Base-by-base conservation (phyloP, 2,329 filamentous ascomycete species). In the Aspergillus luchuensis region DNA sequence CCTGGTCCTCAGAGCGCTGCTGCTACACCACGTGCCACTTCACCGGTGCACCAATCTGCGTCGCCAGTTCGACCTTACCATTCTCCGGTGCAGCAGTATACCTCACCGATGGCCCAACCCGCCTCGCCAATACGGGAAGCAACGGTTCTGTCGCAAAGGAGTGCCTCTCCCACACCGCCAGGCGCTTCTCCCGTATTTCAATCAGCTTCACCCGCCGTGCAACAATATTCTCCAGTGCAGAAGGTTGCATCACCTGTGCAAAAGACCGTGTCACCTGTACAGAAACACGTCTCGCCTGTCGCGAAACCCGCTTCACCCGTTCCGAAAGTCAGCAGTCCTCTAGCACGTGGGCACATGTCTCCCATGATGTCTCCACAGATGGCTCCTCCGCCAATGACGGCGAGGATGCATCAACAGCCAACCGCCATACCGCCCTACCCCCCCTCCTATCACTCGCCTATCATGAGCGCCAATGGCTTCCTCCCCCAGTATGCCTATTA, bases 331-430 rank as follows among this genome's bases (percentile, higher is more conserved):
- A 71, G 70, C 69, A 76, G 72, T 52, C 76, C 77, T 21, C 70
- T 76, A 50, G 70, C 74, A 50, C 71, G 71, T 56, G 67, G 70
- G n/a, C 76, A 79, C 65, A 71, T 70, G 48, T 74, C 75, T 47
- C 72, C 75, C 21, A 65, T 67, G 61, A 73, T 77, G 66, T 76
- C 75, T 25, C 69, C 72, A 10, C 69, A 71, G 47, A 68, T 62
- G 30, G 62, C 70, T 15, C 57, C 66, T 36, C 65, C 67, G 39
- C 63, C 64, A 41, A 66, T 67, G 56, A 57, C 62, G 39, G 61
- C 63, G 21, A 63, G 67, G 28, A 61, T 68, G 41, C 67, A 70
- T 23, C 65, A 70, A 21, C 71, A 70, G n/a, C 33, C 33, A 36
- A 64, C 63, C 3, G 56, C 69, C 11, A 57, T 63, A 28, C 58